Conservation (phyloP, 768 basidiomycete genomes). For the Hemileccinum impolitum region DNA sequence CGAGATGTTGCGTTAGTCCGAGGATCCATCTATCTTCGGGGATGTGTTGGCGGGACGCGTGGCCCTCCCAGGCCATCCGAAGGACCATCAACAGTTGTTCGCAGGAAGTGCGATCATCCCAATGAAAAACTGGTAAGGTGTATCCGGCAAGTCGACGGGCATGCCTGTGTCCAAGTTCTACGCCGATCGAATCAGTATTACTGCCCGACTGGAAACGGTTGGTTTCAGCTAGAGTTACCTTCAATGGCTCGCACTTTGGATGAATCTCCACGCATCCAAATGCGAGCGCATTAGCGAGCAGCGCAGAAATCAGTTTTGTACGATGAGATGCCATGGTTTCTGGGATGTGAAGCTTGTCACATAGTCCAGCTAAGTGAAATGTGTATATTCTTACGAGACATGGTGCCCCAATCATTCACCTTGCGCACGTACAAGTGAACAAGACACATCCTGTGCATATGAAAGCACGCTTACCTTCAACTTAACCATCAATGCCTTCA, state of each 20-base stretch:
- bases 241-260: constrained; percentile 47
- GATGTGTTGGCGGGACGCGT: constrained; percentile 17
- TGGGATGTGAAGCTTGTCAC: too few species aligned
- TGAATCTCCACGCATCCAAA: constrained; percentile 46
- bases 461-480: constrained; percentile 42
- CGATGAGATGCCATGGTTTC: constrained; percentile 50
- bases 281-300: constrained; percentile 46
- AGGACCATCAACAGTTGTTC: constrained; percentile 13
- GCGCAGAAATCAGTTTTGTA: constrained; percentile 38
- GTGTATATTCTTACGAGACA: constrained; percentile 46
- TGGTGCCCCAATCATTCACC: constrained; percentile 64
- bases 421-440: constrained; percentile 18
- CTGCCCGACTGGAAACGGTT: too few species aligned
- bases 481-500: constrained; percentile 70
- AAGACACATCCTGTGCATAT: too few species aligned
- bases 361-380: too few species aligned
- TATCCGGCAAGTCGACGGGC: constrained; percentile 37
- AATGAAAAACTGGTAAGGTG: constrained; percentile 35
- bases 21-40: constrained; percentile 37
- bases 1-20: constrained; percentile 38
- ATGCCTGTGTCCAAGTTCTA: constrained; percentile 54
- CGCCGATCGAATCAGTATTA: background rate
- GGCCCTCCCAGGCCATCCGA: constrained; percentile 15
- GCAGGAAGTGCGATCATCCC: constrained; percentile 17
- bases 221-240: constrained; percentile 31